These are phyloP conservation scores for Chaetomium cochliodes DNA, from an alignment of 495 filamentous ascomycete species.

Conservation along the genomic window DNA sequence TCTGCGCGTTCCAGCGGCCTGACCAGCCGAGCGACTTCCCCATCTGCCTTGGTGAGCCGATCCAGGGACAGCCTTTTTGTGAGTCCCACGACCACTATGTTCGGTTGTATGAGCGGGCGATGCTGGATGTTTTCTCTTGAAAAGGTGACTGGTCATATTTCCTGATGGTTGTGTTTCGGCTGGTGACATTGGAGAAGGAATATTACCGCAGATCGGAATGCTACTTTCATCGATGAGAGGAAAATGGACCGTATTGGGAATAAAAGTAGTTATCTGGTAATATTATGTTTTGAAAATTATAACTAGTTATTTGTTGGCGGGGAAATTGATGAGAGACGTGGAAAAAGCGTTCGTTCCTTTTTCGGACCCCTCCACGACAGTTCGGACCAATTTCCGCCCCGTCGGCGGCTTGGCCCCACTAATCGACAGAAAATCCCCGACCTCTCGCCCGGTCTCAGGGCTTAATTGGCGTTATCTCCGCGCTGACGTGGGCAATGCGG, in stretches of 20 bases:
- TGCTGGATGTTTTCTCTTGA: background rate
- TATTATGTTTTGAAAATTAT: no score
- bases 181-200: no score
- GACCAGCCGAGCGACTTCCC: background rate
- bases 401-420: background rate
- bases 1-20: background rate
- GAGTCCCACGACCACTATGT: background rate
- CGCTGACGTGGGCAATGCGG: background rate
- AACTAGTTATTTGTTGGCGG: no score
- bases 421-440: background rate
- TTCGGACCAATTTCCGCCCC: conserved; percentile 5
- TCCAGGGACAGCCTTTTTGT: background rate
- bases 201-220: no score
- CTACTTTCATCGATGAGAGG: no score
- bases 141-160: no score
- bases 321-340: background rate
- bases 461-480: conserved; percentile 15
- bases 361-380: background rate
- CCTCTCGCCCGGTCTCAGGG: background rate
- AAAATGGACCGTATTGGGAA: no score
- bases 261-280: no score
- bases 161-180: no score
- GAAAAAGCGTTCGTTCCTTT: background rate
- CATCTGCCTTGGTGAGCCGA: background rate
- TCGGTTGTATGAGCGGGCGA: background rate